Evolutionary conservation across 2,329 filamentous ascomycete species (phyloP), one percentile per base, ranked within the genome.

Genomic region (Alternaria burnsii): DNA sequence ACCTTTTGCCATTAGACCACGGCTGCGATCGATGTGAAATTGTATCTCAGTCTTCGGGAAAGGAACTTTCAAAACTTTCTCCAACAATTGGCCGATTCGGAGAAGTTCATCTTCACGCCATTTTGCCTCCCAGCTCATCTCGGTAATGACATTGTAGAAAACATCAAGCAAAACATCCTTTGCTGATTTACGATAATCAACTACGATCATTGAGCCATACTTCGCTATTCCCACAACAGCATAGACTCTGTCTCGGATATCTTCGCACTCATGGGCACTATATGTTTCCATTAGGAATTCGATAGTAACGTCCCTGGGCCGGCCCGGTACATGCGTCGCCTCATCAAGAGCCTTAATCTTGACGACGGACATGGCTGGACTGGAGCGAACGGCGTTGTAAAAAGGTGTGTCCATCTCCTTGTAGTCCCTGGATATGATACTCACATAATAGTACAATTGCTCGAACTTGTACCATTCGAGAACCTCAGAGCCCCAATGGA

Each of bases 391-490:
- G 26, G 11, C 26, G 10, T 47, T 7, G 16, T n/a, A n/a, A 14
- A 12, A 47, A 47, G n/a, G 16, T n/a, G 26, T 18, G n/a, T 20
- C 5, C 10, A 20, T 14, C 1, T 26, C 41, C 5, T 26, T 24
- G 0, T 24, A 1, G 12, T 4, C 0, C 0, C 14, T 9, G 5
- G 3, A 8, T 3, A 3, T 26, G 12, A 9, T 43, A 8, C 11
- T 4, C 3, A 32, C n/a, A 12, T 47, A 18, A 12, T 30, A 28
- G 10, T 30, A 30, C n/a, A 30, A 20, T 5, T 18, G 16, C 6
- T 20, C 16, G 11, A 47, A n/a, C 8, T 30, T 30, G 18, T 12
- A 20, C 26, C n/a, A 47, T 16, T 18, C 14, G 26, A 30, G 16
- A 18, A 18, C 30, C 24, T 46, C 26, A 6, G 43, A 20, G 26